Evolutionary conservation across 306 rosid genomes (phyloP).

Genomic region (Quercus gilva): DNA sequence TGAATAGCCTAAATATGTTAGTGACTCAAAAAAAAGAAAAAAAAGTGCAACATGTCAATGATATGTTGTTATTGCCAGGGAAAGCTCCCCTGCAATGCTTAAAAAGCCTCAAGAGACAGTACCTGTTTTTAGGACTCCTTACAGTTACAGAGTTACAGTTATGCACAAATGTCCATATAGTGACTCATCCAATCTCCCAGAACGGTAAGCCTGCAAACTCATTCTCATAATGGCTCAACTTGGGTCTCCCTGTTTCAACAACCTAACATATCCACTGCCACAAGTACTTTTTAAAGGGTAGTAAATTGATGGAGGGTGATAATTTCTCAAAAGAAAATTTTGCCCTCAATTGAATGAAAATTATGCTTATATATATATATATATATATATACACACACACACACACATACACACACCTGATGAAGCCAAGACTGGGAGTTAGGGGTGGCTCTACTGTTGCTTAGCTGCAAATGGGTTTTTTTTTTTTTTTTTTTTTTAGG

Average conservation of each 20-base stretch:
- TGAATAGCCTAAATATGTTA: too few relatives aligned
- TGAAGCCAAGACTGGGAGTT: too few relatives aligned
- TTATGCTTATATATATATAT: too few relatives aligned
- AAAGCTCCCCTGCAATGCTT: neutral
- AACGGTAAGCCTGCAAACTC: neutral
- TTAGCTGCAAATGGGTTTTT: too few relatives aligned
- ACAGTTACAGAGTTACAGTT: neutral
- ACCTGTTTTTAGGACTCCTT: neutral
- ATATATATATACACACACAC: too few relatives aligned
- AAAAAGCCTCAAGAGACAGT: neutral
- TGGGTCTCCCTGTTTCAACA: neutral
- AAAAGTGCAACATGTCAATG: neutral
- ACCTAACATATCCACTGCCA: neutral
- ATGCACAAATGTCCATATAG: slow-evolving; percentile 7
- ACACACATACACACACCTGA: too few relatives aligned
- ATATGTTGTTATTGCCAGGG: neutral
- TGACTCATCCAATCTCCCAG: neutral
- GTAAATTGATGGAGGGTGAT: neutral
- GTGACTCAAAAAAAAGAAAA: too few relatives aligned
- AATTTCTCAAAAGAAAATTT: neutral
- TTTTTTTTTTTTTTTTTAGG: too few relatives aligned
- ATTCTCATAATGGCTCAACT: neutral
- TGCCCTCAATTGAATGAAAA: too few relatives aligned
- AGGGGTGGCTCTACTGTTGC: too few relatives aligned
- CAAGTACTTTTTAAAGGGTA: neutral